These are phyloP conservation scores for Globisporangium iwayamae DNA, from an alignment of 352 stramenopile species.

Conservation along the genomic window DNA sequence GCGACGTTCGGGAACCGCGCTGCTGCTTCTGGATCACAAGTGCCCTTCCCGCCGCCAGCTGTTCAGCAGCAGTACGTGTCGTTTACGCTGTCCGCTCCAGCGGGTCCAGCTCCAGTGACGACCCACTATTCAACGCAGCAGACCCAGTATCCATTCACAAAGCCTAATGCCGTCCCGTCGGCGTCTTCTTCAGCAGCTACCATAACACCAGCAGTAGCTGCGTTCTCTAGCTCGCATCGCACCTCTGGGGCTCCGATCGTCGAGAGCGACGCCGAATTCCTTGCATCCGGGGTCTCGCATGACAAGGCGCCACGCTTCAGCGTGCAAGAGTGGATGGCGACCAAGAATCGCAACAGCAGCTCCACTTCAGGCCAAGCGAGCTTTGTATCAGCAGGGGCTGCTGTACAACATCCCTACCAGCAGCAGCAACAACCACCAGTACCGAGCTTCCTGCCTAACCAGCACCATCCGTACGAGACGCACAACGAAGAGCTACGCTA, in stretches of 20 bases:
- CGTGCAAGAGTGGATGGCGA: conserved; percentile 77
- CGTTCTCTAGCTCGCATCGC: not conserved
- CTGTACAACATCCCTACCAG: not conserved
- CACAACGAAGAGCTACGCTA: not conserved
- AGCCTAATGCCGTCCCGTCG: not conserved
- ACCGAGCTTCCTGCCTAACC: not conserved
- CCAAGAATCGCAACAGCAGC: conserved; percentile 30
- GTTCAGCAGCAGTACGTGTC: conserved; percentile 1
- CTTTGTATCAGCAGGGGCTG: conserved; percentile 17
- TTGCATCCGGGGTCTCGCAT: conserved; percentile 60
- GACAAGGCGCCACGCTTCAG: conserved; percentile 60
- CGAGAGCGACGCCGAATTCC: conserved; percentile 43
- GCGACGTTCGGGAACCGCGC: not conserved
- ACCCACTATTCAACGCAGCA: not conserved
- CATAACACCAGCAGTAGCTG: not conserved
- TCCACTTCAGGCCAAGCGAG: conserved; percentile 27
- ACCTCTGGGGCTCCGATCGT: conserved; percentile 20
- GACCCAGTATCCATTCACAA: not conserved
- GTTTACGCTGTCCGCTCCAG: not conserved
- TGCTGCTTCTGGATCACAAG: not conserved
- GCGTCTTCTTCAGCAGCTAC: not conserved
- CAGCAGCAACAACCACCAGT: conserved; percentile 9
- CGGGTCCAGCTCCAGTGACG: not conserved
- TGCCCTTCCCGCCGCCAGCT: not conserved
- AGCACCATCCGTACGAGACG: not conserved